These are phyloP conservation scores for Neurospora sp. DNA, from an alignment of 495 filamentous ascomycete genomes.

Conservation along the genomic window DNA sequence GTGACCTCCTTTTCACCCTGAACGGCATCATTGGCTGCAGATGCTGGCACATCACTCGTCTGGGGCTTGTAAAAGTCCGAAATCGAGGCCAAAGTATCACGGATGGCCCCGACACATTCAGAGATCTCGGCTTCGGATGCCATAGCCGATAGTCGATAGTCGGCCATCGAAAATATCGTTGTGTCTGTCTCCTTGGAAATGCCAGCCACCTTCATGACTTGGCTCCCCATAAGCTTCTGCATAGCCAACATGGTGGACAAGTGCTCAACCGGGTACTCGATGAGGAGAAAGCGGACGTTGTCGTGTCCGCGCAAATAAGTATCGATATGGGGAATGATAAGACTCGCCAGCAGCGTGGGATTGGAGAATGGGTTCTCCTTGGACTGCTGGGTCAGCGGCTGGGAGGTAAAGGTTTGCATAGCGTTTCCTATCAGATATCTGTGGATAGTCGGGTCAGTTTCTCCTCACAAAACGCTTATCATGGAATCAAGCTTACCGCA, in stretches of 20 bases:
- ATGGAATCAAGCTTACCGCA: conserved; percentile 24
- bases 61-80: conserved; percentile 29
- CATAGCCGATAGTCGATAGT: conserved; percentile 30
- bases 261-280: conserved; percentile 39
- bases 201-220: conserved; percentile 33
- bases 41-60: neutral
- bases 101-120: conserved; percentile 27
- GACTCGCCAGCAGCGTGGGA: conserved; percentile 29
- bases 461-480: neutral
- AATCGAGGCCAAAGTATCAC: conserved; percentile 27
- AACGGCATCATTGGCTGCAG: neutral
- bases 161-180: conserved; percentile 25
- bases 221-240: conserved; percentile 31
- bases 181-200: conserved; percentile 26
- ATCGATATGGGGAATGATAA: conserved; percentile 38
- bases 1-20: neutral
- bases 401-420: conserved; percentile 38
- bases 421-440: conserved; percentile 38
- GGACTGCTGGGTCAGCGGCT: conserved; percentile 31
- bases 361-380: conserved; percentile 37
- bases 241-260: conserved; percentile 33
- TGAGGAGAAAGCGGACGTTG: conserved; percentile 31
- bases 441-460: neutral
- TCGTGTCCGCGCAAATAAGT: conserved; percentile 29
- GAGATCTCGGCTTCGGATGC: conserved; percentile 31